Percentiles rank a stretch among this genome's conserved stretches.
Conservation (phyloP, 768 basidiomycete genomes). For the Mycena epipterygia region DNA sequence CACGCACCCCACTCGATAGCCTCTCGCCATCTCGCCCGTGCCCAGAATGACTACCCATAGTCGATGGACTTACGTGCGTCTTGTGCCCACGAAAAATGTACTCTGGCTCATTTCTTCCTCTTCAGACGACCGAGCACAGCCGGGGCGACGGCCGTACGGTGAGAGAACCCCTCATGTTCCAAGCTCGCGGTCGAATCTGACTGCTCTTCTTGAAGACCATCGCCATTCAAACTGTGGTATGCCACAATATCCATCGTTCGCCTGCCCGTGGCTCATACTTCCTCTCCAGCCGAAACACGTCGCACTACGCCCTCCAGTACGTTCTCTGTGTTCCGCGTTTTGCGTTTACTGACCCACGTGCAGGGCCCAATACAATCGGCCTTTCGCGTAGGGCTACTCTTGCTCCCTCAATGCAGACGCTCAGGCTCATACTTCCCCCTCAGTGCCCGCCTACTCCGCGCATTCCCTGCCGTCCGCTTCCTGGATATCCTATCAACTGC, state of each 20-base stretch:
- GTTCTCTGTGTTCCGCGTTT: background rate
- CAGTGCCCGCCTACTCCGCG: constrained; percentile 20
- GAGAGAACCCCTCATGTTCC: background rate
- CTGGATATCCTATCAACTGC: background rate
- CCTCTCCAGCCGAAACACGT: background rate
- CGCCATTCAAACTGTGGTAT: background rate
- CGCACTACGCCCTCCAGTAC: background rate
- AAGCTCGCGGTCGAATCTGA: background rate
- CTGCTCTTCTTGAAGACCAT: background rate
- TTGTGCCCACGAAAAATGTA: no score
- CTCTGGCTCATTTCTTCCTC: background rate
- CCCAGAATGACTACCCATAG: background rate
- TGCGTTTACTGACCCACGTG: background rate
- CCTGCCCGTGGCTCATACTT: background rate
- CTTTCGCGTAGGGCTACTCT: background rate
- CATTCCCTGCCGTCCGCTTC: constrained; percentile 5
- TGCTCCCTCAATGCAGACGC: background rate
- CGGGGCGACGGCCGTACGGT: background rate
- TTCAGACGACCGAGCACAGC: background rate
- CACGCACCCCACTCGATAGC: no score
- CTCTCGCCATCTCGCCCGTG: background rate
- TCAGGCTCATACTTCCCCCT: background rate
- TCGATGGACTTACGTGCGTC: background rate
- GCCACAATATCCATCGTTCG: background rate
- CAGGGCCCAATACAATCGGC: background rate